Evolutionary conservation across 441 rosid species (phyloP).

Genomic region (Populus tomentosa): DNA sequence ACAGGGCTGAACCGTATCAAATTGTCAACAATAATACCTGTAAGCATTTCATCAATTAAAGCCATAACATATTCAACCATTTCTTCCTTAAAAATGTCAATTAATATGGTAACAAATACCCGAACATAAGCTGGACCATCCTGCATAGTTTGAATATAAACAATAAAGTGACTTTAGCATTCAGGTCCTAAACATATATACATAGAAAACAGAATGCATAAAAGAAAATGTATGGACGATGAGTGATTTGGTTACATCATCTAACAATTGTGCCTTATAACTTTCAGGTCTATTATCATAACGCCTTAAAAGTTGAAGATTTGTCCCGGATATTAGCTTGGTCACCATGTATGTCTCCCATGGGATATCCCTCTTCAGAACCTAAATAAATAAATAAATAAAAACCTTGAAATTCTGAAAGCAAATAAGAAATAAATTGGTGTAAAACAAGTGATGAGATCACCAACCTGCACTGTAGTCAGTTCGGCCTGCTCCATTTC

Average conservation of each 20-base stretch:
- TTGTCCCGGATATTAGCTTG: slow-evolving; percentile 75
- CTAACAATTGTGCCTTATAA: slow-evolving; percentile 76
- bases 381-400: slow-evolving; percentile 31
- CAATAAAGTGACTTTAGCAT: background rate
- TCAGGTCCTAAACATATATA: background rate
- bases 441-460: slow-evolving; percentile 5
- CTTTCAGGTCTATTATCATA: slow-evolving; percentile 76
- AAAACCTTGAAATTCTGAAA: no score
- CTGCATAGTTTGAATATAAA: slow-evolving; percentile 34
- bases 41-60: slow-evolving; percentile 85
- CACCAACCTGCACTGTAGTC: slow-evolving; percentile 63
- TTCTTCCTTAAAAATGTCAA: slow-evolving; percentile 90
- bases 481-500: slow-evolving; percentile 78
- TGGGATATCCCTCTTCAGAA: slow-evolving; percentile 91
- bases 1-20: no score
- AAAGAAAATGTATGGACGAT: background rate
- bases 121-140: slow-evolving; percentile 90
- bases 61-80: slow-evolving; percentile 97
- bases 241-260: slow-evolving; percentile 54
- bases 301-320: slow-evolving; percentile 84
- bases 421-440: no score
- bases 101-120: slow-evolving; percentile 78
- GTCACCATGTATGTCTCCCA: slow-evolving; percentile 97
- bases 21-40: slow-evolving; percentile 41
- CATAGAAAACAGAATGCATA: background rate